phyloP scores from a whole-genome alignment of 495 filamentous ascomycete genomes.

The Clohesyomyces aquaticus region DNA sequence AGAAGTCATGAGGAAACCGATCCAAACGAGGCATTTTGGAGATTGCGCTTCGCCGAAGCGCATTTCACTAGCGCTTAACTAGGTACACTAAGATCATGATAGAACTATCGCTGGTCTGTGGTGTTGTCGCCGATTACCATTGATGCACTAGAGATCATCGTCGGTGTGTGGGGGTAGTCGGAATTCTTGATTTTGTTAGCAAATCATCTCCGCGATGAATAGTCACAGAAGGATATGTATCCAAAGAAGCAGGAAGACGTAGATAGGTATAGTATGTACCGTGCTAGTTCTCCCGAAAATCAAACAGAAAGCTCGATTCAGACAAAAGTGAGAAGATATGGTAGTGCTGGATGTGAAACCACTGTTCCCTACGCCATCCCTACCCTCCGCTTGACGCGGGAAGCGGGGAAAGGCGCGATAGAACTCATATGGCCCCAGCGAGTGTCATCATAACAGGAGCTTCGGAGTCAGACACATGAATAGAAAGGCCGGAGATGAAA shows the following conservation, averaged over 20 bases:
- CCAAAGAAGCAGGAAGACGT: no score
- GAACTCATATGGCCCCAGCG: conserved; percentile 31
- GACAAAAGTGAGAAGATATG: conserved; percentile 19
- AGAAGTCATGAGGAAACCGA: no score
- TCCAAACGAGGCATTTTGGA: neutral
- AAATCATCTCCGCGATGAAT: neutral
- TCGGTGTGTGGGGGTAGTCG: no score
- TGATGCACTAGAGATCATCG: no score
- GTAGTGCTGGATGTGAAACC: conserved; percentile 6
- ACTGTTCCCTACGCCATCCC: neutral
- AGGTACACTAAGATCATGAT: no score
- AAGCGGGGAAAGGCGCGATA: neutral
- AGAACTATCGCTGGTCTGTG: no score
- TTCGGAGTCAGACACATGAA: neutral
- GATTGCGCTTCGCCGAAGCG: neutral
- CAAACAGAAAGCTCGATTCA: conserved; percentile 12
- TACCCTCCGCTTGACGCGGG: neutral
- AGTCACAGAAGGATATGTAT: no score
- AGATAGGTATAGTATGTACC: no score
- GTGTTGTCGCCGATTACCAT: no score
- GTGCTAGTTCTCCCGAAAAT: no score
- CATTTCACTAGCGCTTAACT: neutral
- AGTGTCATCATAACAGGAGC: conserved; percentile 19
- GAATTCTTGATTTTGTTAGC: no score
- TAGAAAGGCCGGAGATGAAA: neutral